Conservation (phyloP, 2,329 filamentous ascomycete species). For the Verticillium albo-atrum region DNA sequence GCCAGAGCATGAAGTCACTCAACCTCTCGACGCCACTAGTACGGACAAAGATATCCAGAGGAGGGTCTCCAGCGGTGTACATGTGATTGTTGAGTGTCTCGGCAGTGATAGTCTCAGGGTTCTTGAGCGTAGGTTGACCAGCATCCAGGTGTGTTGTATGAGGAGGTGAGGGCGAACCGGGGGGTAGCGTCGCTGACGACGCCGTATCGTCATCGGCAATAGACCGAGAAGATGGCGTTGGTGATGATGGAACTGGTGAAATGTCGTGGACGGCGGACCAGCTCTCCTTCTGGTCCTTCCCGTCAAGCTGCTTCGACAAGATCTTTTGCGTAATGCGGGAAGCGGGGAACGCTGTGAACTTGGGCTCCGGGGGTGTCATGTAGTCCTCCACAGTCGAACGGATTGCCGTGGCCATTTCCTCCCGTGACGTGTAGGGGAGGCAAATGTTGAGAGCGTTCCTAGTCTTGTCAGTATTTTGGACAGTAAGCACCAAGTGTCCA, state of each 20-base stretch:
- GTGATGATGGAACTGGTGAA: constrained; percentile 25
- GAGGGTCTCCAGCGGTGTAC: constrained; percentile 81
- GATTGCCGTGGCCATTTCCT: constrained; percentile 90
- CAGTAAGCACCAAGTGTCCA: neutral
- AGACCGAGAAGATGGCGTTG: constrained; percentile 37
- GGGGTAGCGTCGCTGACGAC: constrained; percentile 55
- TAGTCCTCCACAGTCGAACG: constrained; percentile 84
- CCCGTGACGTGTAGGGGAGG: constrained; percentile 93
- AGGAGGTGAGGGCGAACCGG: constrained; percentile 39
- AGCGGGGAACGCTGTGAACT: constrained; percentile 75
- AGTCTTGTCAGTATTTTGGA: neutral
- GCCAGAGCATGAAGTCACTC: constrained; percentile 99
- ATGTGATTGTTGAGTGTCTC: constrained; percentile 81
- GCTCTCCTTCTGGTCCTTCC: constrained; percentile 24
- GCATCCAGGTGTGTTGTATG: constrained; percentile 10
- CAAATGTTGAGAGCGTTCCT: constrained; percentile 79
- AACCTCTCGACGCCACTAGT: constrained; percentile 90
- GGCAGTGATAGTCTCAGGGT: constrained; percentile 82
- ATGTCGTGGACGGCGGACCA: constrained; percentile 36
- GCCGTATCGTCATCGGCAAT: constrained; percentile 44
- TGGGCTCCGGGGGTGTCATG: constrained; percentile 63
- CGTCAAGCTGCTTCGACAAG: constrained; percentile 58
- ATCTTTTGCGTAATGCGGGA: constrained; percentile 85
- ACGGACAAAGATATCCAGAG: constrained; percentile 83
- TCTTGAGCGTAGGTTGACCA: constrained; percentile 26